phyloP scores from a whole-genome alignment of 148 eudicot genomes.

The Camellia japonica region DNA sequence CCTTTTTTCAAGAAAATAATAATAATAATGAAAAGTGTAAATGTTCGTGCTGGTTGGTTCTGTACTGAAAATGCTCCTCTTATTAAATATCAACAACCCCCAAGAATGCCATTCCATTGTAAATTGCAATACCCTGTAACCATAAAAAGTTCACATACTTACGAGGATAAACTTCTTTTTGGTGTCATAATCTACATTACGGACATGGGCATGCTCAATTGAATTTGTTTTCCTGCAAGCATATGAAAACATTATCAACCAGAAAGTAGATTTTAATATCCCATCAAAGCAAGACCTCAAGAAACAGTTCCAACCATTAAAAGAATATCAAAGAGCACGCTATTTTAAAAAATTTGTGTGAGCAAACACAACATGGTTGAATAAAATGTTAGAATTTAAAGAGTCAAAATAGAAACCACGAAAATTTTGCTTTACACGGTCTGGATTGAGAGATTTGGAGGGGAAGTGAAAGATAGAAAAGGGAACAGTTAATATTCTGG shows the following conservation, averaged over 20 bases:
- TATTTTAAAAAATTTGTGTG: neutral
- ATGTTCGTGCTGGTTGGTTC: no score
- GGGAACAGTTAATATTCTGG: no score
- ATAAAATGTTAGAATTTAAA: neutral
- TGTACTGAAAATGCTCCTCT: no score
- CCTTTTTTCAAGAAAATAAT: no score
- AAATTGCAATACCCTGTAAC: no score
- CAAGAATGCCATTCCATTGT: no score
- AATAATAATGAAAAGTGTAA: no score
- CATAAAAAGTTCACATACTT: slow-evolving; percentile 8
- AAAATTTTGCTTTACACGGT: neutral
- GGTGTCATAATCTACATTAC: slow-evolving; percentile 70
- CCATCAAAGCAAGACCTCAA: neutral
- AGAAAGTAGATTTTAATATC: slow-evolving; percentile 18
- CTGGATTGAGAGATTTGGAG: no score
- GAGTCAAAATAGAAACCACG: neutral
- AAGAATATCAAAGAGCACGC: neutral
- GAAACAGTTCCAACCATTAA: neutral
- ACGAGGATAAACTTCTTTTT: slow-evolving; percentile 76
- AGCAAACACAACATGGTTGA: no score
- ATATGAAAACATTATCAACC: slow-evolving; percentile 9
- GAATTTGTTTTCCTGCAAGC: slow-evolving; percentile 79
- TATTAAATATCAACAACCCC: no score
- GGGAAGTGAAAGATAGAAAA: no score
- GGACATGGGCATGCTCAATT: slow-evolving; percentile 80